A percentile compares a stretch with the other conserved stretches of the same genome.
phyloP scores from a whole-genome alignment of 2,329 filamentous ascomycete genomes.

The Myriosclerotinia duriaeana region DNA sequence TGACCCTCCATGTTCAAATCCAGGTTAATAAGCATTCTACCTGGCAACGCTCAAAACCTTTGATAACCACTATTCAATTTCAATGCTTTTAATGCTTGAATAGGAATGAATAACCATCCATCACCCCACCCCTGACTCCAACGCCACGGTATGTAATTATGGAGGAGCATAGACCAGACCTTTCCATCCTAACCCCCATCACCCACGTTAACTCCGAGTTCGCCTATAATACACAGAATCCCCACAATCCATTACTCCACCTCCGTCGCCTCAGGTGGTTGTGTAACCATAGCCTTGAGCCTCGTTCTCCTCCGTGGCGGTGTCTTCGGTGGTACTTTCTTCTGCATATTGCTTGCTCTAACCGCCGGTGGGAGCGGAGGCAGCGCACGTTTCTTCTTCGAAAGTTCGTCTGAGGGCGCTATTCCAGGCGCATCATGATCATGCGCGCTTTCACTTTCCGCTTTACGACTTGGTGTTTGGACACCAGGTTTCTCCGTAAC shows the following conservation, averaged over 20 bases:
- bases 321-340: conserved; percentile 40
- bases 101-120: neutral
- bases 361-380: conserved; percentile 35
- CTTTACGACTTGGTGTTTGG: conserved; percentile 70
- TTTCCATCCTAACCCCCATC: neutral
- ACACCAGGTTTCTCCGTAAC: conserved; percentile 81
- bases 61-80: neutral
- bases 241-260: conserved; percentile 5
- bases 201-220: conserved; percentile 14
- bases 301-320: conserved; percentile 40
- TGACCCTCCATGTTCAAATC: neutral
- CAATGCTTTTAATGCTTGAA: conserved; percentile 4
- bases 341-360: conserved; percentile 32
- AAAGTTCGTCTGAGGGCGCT: conserved; percentile 24
- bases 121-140: conserved; percentile 6
- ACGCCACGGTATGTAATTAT: conserved; percentile 14
- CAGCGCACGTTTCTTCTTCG: conserved; percentile 31
- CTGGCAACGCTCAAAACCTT: neutral
- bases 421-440: conserved; percentile 31
- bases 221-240: neutral
- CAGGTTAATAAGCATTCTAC: neutral
- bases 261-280: conserved; percentile 20
- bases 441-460: conserved; percentile 38
- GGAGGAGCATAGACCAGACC: neutral
- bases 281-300: conserved; percentile 32